These are phyloP conservation scores for Blastocystis sp. DNA, from an alignment of 352 stramenopile species.

Conservation along the genomic window DNA sequence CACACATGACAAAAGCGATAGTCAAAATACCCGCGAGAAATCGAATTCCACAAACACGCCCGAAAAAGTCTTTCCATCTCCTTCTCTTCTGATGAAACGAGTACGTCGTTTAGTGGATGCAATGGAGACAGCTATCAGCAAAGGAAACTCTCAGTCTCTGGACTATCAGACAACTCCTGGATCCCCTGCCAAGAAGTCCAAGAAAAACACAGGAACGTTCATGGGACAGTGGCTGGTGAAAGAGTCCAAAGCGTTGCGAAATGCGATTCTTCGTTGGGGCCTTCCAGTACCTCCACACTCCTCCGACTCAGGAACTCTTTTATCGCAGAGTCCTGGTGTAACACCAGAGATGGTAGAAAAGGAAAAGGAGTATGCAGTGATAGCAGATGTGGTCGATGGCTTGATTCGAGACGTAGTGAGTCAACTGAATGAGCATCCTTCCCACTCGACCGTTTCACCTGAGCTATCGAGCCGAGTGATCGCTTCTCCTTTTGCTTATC, in stretches of 20 bases:
- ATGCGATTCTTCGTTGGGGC: conserved; percentile 26
- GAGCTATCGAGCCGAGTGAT: background rate
- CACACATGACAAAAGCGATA: background rate
- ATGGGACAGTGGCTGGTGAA: background rate
- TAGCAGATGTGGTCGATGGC: background rate
- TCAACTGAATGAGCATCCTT: background rate
- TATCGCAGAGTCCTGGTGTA: background rate
- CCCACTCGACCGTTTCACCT: background rate
- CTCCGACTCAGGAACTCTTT: background rate
- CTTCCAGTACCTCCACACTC: background rate
- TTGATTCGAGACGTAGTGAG: background rate
- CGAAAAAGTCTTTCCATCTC: background rate
- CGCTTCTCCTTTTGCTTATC: background rate
- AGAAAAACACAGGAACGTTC: background rate
- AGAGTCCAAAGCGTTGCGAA: conserved; percentile 31
- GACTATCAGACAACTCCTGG: background rate
- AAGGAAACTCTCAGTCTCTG: background rate
- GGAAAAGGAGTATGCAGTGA: background rate
- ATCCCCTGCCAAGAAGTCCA: background rate
- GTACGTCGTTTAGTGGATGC: background rate
- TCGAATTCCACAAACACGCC: background rate
- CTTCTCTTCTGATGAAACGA: conserved; percentile 19
- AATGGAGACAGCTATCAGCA: background rate
- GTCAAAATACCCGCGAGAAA: background rate
- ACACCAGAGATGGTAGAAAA: background rate